A percentile compares a stretch with the other conserved stretches of the same genome.
Evolutionary conservation across 1,139 yeast species (phyloP).

Genomic region (Suhomyces atakaporum): DNA sequence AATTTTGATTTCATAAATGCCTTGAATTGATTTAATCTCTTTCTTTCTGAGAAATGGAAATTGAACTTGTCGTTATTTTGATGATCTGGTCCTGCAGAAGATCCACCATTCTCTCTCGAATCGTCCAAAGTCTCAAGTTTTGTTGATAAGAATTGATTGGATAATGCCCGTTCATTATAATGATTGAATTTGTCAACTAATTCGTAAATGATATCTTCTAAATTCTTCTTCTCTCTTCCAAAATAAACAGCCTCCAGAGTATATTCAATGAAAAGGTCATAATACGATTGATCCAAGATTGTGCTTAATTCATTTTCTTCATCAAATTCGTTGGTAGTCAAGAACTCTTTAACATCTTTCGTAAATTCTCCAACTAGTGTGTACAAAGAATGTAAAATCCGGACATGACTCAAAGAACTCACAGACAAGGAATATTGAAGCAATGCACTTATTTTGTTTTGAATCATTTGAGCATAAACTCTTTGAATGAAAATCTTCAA

Average conservation of each 20-base stretch:
- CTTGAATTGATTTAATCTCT: constrained; percentile 43
- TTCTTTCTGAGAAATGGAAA: constrained; percentile 42
- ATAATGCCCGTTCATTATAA: constrained; percentile 52
- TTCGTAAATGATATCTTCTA: constrained; percentile 60
- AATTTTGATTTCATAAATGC: constrained; percentile 42
- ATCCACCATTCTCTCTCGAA: constrained; percentile 15
- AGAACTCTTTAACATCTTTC: constrained; percentile 62
- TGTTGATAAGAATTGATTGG: constrained; percentile 47
- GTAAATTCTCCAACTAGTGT: constrained; percentile 64
- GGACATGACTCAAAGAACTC: constrained; percentile 72
- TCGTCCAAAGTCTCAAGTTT: constrained; percentile 42
- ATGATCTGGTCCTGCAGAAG: constrained; percentile 14
- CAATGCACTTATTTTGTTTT: constrained; percentile 63
- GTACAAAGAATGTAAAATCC: constrained; percentile 71
- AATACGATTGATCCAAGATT: constrained; percentile 70
- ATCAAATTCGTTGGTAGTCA: constrained; percentile 49
- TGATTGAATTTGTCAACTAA: constrained; percentile 54
- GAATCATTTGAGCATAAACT: constrained; percentile 75
- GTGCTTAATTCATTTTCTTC: constrained; percentile 47
- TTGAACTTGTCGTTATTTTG: constrained; percentile 29
- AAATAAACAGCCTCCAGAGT: constrained; percentile 71
- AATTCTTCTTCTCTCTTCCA: constrained; percentile 67
- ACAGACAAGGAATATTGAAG: constrained; percentile 65
- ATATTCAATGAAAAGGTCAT: constrained; percentile 73
- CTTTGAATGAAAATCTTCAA: constrained; percentile 72